phyloP scores from a whole-genome alignment of 2,329 filamentous ascomycete species.

The Simplicillium sp. region DNA sequence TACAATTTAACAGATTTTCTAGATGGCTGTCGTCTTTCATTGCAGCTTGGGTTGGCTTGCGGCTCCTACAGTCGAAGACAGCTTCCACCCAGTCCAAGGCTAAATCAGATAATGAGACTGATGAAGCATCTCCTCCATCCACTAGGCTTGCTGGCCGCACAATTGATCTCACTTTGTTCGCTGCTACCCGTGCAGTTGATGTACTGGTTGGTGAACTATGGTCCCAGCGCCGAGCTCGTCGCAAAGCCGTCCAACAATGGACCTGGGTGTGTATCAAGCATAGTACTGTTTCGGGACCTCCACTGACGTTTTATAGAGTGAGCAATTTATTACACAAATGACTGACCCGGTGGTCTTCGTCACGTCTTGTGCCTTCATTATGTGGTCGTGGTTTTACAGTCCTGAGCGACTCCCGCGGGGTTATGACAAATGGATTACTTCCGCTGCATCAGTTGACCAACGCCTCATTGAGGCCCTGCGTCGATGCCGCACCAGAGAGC shows the following conservation, averaged over 20 bases:
- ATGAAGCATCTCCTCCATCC: constrained; percentile 6
- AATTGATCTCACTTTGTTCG: constrained; percentile 75
- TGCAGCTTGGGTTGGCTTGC: constrained; percentile 47
- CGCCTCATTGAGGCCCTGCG: constrained; percentile 68
- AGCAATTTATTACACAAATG: constrained; percentile 23
- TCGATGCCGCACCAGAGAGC: constrained; percentile 50
- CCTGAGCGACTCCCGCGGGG: constrained; percentile 60
- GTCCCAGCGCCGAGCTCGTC: constrained; percentile 36
- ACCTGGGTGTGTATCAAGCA: constrained; percentile 26
- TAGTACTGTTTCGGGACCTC: not conserved
- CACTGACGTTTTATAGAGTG: constrained; percentile 15
- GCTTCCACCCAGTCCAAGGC: constrained; percentile 27
- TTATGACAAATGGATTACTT: constrained; percentile 76
- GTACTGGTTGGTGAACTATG: constrained; percentile 59
- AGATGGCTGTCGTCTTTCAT: constrained; percentile 51
- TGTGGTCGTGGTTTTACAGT: constrained; percentile 83
- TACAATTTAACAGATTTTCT: constrained; percentile 31
- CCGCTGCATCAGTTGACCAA: constrained; percentile 63
- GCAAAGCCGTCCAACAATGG: constrained; percentile 36
- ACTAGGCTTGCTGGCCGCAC: constrained; percentile 54
- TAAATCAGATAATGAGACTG: not conserved
- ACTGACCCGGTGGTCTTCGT: constrained; percentile 66
- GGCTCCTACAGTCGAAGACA: constrained; percentile 47
- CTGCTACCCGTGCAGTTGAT: constrained; percentile 62
- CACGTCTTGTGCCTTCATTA: constrained; percentile 62